Base-by-base conservation (phyloP, 163 green algal species). In the Chloroidium sp. region DNA sequence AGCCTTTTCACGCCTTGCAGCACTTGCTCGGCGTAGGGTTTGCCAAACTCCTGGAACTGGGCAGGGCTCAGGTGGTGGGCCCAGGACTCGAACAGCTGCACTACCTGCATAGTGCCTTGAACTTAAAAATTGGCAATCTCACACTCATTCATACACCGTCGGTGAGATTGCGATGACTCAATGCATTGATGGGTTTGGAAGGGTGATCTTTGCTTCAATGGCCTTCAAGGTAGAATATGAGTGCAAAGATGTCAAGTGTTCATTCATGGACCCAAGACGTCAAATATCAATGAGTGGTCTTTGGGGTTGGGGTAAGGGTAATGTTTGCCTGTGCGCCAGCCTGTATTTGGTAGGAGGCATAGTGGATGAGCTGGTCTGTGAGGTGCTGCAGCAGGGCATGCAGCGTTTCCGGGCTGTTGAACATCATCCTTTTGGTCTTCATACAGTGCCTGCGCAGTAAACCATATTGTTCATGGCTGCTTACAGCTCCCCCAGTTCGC, bases 61-160 rank as follows among this genome's bases (percentile, higher is more conserved):
- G 90, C 84, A 0, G 96, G 96, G 6, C 89, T 92, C 59, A 99
- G 88, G 87, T 99, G 95, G 86, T 98, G 95, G 14, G 95, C 96
- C 96, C 96, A 99, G 4, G 91, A 97, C 89, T 99, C 96, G 86
- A 99, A 99, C 60, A 99, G 84, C 90, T 99, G 96, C 69, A 99
- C 90, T 3, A 98, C 89, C 89, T 97, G 89, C 60, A 60, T 36
- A 36, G 36, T 8, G 59, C 76, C 1, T 74, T 14, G 4, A 78
- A 62, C 75, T n/a, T 74, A 74, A 74, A 74, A 10, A 74, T 74
- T 74, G 8, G 67, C 67, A 74, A 12, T 59, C 57, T 69, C 81
- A 79, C 3, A 80, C 79, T 6, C 67, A 82, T 81, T 14, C 12
- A 60, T 80, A 60, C 67, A 61, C 12, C 10, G 74, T 59, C 13